Base-by-base conservation (phyloP, 352 stramenopile species). In the Elongisporangium undulatum region DNA sequence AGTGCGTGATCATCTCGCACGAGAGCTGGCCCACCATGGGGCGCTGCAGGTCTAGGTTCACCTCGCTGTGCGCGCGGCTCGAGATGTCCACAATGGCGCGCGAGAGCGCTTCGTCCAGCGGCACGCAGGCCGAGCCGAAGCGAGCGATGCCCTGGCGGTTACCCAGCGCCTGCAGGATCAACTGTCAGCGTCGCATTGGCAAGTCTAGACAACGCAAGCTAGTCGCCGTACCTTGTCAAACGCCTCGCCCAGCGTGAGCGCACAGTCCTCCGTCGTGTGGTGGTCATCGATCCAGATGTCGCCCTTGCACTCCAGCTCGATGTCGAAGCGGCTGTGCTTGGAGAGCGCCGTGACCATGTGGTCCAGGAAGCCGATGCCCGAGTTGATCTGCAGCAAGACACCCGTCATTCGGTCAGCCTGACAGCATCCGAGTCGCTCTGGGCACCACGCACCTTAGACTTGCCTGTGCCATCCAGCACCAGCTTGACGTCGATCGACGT, bases 211-310 rank as follows among this genome's bases (percentile, higher is more conserved):
- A 1, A n/a, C 10, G 0, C 7, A 21, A 53, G n/a, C 15, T 16
- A 13, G 45, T 26, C 19, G 23, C 13, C 41, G 4, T 68, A 72
- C 71, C 68, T 82, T 83, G 59, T 97, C 92, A 55, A 98, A 90
- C 12, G 87, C 89, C 63, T 98, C 90, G 21, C 96, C 96, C 4
- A 99, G 72, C 49, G 92, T 94, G 66, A 99, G 87, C 23, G 87
- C 85, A 41, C 97, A 97, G 81, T 99, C 96, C 71, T 99, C 96
- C 16, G 87, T 94, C 48, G 93, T 98, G 74, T 99, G 96, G 68
- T 99, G 96, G 77, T 99, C 96, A 70, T 99, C 96, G 49, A 99
- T 97, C 85, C 89, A 98, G 38, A 91, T 89, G 71, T 99, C 96
- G 58, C 96, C 96, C 55, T 94, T 89, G 71, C 90, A 97, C 29